phyloP scores from a whole-genome alignment of 163 green algal species.

The Scenedesmus sp. region DNA sequence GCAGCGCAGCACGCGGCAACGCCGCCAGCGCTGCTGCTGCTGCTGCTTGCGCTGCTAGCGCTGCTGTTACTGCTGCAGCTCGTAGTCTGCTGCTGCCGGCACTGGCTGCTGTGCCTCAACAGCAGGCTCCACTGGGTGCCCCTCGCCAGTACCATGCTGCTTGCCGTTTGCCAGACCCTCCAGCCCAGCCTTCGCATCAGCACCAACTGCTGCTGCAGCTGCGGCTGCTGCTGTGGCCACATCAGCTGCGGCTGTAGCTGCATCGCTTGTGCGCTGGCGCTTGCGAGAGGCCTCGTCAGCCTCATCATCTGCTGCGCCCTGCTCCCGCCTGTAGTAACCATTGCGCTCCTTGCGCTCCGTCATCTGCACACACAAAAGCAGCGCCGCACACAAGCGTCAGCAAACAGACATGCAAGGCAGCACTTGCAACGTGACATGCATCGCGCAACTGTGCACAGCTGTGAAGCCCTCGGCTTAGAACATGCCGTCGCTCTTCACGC shows the following conservation, averaged over 20 bases:
- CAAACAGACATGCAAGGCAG: background rate
- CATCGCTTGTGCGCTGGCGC: background rate
- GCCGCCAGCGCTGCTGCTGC: background rate
- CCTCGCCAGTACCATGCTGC: conserved; percentile 11
- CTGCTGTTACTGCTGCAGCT: conserved; percentile 16
- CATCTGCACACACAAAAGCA: conserved; percentile 39
- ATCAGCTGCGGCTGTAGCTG: background rate
- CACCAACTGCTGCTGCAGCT: background rate
- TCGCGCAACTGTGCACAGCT: too few species aligned
- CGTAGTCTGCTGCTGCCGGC: background rate
- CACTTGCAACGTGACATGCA: too few species aligned
- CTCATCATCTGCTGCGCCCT: background rate
- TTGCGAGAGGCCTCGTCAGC: conserved; percentile 9
- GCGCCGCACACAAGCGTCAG: background rate
- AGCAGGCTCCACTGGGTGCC: conserved; percentile 4
- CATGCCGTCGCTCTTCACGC: background rate
- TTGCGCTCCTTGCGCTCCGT: conserved; percentile 64
- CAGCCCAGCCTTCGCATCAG: background rate
- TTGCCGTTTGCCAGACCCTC: conserved; percentile 15
- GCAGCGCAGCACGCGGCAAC: background rate
- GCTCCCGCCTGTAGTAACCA: conserved; percentile 40
- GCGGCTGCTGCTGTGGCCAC: background rate
- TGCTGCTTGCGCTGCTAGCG: background rate
- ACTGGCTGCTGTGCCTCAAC: conserved; percentile 13
- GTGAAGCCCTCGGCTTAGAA: too few species aligned